Conservation (phyloP, 2,329 filamentous ascomycete genomes). For the Sporothrix inflata region DNA sequence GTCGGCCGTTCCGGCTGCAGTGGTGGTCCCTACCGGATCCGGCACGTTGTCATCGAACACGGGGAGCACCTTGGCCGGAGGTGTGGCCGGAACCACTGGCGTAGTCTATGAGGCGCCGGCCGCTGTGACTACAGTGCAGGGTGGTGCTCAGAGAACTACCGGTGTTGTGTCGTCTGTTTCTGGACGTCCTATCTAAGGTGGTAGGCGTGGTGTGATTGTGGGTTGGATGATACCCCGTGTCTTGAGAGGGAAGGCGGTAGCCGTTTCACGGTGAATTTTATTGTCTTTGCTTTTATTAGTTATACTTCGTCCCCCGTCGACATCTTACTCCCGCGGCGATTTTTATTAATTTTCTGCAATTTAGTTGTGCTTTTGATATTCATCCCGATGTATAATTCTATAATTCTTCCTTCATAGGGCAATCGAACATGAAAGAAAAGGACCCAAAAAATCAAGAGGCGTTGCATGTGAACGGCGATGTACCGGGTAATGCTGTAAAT, state of each 20-base stretch:
- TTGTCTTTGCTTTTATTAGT: too few species aligned
- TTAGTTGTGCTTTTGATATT: too few species aligned
- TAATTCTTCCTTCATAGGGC: too few species aligned
- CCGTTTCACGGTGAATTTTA: not conserved
- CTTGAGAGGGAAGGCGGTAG: not conserved
- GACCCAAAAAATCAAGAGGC: too few species aligned
- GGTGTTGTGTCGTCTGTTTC: slow-evolving; percentile 5
- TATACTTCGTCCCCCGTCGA: too few species aligned
- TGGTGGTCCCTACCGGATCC: not conserved
- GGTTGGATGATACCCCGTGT: not conserved
- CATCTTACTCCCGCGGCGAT: too few species aligned
- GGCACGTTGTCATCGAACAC: not conserved
- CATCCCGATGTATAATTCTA: too few species aligned
- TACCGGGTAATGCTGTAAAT: too few species aligned
- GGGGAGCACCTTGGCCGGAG: not conserved
- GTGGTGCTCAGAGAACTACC: not conserved
- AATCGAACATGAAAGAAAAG: too few species aligned
- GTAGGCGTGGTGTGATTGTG: too few species aligned
- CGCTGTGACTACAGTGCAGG: not conserved
- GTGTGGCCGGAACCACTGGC: not conserved
- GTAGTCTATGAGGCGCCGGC: not conserved
- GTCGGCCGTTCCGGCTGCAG: not conserved
- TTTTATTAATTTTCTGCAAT: too few species aligned
- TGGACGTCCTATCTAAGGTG: not conserved
- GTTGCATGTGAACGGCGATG: too few species aligned